phyloP scores from a whole-genome alignment of 192 early-diverging fungal genomes.

The Backusella psychrophila region DNA sequence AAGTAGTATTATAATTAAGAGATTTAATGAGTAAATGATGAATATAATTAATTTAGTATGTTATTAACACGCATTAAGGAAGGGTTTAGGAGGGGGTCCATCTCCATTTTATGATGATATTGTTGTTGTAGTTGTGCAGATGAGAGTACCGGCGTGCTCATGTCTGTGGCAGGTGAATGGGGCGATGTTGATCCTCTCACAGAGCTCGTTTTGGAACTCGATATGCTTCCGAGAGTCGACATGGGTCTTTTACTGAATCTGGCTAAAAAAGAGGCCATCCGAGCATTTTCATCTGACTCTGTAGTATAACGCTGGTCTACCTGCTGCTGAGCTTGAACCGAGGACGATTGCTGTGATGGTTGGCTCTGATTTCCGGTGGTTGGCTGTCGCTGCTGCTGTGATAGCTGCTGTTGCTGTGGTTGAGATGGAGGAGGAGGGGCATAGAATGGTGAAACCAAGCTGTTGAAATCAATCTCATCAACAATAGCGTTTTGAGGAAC shows the following conservation, averaged over 20 bases:
- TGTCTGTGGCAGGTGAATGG: constrained; percentile 16
- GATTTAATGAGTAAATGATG: constrained; percentile 3
- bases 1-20: background rate
- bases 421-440: background rate
- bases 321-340: background rate
- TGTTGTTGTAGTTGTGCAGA: constrained; percentile 12
- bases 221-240: constrained; percentile 9
- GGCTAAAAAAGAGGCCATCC: constrained; percentile 5
- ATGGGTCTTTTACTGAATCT: constrained; percentile 17
- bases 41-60: constrained; percentile 23
- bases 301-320: background rate
- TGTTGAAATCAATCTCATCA: constrained; percentile 25
- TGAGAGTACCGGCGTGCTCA: constrained; percentile 23
- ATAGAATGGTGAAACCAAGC: constrained; percentile 19
- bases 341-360: background rate
- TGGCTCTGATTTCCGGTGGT: background rate
- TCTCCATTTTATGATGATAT: constrained; percentile 16
- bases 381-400: background rate
- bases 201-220: constrained; percentile 24
- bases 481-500: background rate
- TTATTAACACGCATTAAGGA: constrained; percentile 31
- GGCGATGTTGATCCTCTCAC: constrained; percentile 21
- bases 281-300: constrained; percentile 1
- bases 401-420: background rate
- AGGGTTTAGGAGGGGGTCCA: constrained; percentile 22